A percentile compares a stretch with the other conserved stretches of the same genome.
These are phyloP conservation scores for Podila horticola DNA, from an alignment of 192 early-diverging fungal genomes.

Conservation along the genomic window DNA sequence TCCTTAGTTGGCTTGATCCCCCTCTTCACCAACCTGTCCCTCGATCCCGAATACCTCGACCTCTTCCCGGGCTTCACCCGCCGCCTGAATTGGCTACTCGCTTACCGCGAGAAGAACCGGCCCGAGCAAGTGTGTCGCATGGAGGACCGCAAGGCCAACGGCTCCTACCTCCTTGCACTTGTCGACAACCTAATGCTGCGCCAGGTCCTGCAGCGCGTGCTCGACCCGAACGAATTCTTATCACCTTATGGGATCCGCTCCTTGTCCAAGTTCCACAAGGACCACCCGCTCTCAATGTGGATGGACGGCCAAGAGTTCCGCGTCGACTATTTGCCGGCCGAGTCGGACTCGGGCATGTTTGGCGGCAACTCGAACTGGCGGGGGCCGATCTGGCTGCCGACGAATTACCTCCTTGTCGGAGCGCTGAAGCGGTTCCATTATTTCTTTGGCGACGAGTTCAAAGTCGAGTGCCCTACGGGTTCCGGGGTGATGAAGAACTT, in stretches of 20 bases:
- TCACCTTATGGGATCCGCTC: conserved; percentile 58
- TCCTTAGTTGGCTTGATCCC: conserved; percentile 58
- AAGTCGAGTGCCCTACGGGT: conserved; percentile 45
- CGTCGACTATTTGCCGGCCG: conserved; percentile 59
- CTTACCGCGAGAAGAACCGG: conserved; percentile 31
- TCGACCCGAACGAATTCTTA: conserved; percentile 64
- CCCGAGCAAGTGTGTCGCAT: conserved; percentile 29
- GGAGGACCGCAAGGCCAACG: conserved; percentile 38
- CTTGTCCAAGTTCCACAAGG: conserved; percentile 58
- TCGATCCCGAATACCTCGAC: conserved; percentile 55
- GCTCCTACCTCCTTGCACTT: conserved; percentile 50
- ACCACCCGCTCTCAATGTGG: conserved; percentile 57
- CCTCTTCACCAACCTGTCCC: conserved; percentile 50
- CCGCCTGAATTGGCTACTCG: conserved; percentile 34
- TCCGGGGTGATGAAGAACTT: conserved; percentile 36
- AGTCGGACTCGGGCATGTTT: conserved; percentile 53
- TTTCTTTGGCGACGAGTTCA: conserved; percentile 41
- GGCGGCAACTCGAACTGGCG: conserved; percentile 51
- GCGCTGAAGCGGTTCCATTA: conserved; percentile 49
- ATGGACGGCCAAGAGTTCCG: conserved; percentile 53
- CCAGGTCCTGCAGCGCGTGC: conserved; percentile 48
- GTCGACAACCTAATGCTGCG: conserved; percentile 55
- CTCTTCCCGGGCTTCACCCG: conserved; percentile 41
- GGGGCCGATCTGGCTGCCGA: conserved; percentile 47
- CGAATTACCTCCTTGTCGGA: conserved; percentile 19